Evolutionary conservation across 1,139 yeast genomes (phyloP).

Genomic region (Diutina sp.): DNA sequence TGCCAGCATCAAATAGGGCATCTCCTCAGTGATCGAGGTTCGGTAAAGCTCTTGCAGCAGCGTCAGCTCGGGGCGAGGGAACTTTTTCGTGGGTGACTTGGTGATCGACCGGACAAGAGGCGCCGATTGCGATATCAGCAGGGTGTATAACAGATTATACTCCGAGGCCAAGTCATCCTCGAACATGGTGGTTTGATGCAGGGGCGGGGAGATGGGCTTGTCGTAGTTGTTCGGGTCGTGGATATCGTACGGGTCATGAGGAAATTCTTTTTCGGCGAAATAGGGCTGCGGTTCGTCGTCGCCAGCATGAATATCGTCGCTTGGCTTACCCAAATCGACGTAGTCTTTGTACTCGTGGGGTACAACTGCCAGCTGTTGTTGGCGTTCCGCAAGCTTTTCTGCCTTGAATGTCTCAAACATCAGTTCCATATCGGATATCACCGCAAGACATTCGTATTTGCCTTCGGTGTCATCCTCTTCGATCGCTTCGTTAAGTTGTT

Average conservation of each 20-base stretch:
- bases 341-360: background rate
- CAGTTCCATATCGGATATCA: constrained; percentile 46
- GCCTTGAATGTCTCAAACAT: constrained; percentile 40
- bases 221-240: constrained; percentile 11
- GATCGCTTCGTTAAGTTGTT: constrained; percentile 38
- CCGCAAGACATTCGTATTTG: constrained; percentile 46
- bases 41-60: background rate
- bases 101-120: constrained; percentile 34
- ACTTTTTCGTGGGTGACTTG: constrained; percentile 6
- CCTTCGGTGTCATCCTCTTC: constrained; percentile 35
- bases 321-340: background rate
- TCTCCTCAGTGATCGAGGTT: constrained; percentile 37
- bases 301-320: background rate
- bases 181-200: constrained; percentile 1
- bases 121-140: constrained; percentile 14
- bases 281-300: background rate
- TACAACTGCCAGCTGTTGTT: background rate
- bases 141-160: constrained; percentile 7
- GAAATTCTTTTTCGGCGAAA: background rate
- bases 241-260: constrained; percentile 1
- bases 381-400: background rate
- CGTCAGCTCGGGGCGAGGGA: background rate
- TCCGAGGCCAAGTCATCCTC: background rate
- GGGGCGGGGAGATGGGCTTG: background rate
- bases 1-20: constrained; percentile 47